These are phyloP conservation scores for Glarea lozoyensis DNA, from an alignment of 495 filamentous ascomycete species.

Conservation along the genomic window DNA sequence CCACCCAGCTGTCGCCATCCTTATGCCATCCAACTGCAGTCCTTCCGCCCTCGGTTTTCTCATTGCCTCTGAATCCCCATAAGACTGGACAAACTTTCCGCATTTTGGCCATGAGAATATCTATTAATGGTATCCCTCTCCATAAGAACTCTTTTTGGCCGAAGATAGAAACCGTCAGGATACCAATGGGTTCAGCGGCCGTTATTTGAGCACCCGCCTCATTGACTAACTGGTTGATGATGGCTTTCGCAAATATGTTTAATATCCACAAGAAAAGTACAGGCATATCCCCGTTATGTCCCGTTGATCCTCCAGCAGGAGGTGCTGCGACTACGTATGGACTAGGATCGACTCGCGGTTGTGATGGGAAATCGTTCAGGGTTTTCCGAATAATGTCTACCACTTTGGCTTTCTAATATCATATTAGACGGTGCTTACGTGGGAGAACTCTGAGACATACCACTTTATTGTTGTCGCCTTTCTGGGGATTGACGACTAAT, in stretches of 20 bases:
- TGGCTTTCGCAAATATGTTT: conserved; percentile 71
- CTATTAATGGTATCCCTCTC: conserved; percentile 64
- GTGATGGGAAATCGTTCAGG: neutral
- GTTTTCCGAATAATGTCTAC: too few relatives aligned
- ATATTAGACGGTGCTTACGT: too few relatives aligned
- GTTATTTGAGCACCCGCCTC: conserved; percentile 63
- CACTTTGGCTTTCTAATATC: too few relatives aligned
- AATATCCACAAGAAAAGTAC: conserved; percentile 73
- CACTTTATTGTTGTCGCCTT: conserved; percentile 48
- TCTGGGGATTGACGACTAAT: conserved; percentile 54
- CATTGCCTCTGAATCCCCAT: conserved; percentile 72
- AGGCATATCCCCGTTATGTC: conserved; percentile 49
- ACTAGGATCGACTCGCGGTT: conserved; percentile 49
- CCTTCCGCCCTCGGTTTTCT: conserved; percentile 62
- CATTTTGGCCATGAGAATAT: conserved; percentile 84
- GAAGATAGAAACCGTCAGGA: conserved; percentile 66
- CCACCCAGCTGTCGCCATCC: conserved; percentile 45
- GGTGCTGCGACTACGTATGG: conserved; percentile 53
- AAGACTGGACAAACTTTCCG: conserved; percentile 73
- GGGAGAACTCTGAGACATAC: too few relatives aligned
- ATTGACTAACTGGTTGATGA: conserved; percentile 64
- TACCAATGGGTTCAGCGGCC: conserved; percentile 74
- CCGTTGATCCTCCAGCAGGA: conserved; percentile 38
- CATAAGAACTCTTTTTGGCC: conserved; percentile 56
- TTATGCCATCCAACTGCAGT: conserved; percentile 68